phyloP scores from a whole-genome alignment of 2,329 filamentous ascomycete species.

The Aureobasidium pullulans region DNA sequence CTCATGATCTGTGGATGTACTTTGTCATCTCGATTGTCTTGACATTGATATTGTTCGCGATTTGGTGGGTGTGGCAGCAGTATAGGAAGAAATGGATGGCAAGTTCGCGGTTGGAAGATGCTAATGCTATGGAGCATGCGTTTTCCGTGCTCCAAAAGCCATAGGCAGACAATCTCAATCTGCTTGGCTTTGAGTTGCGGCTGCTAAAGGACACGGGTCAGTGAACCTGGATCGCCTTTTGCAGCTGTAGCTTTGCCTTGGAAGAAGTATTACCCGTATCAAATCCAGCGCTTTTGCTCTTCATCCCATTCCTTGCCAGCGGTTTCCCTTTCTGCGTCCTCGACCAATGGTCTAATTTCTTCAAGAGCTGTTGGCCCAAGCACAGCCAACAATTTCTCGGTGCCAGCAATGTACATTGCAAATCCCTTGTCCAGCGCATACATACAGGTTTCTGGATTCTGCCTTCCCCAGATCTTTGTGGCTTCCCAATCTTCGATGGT shows the following conservation, averaged over 20 bases:
- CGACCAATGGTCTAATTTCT: not conserved
- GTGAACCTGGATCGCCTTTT: too few relatives aligned
- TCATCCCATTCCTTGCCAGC: not conserved
- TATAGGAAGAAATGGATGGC: not conserved
- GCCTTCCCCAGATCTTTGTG: not conserved
- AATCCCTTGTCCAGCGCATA: not conserved
- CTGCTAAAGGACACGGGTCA: too few relatives aligned
- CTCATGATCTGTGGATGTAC: conserved; percentile 3
- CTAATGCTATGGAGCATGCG: not conserved
- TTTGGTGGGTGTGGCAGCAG: conserved; percentile 1
- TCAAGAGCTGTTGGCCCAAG: not conserved
- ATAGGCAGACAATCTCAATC: not conserved
- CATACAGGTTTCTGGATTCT: not conserved
- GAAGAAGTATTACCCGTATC: not conserved
- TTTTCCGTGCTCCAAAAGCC: not conserved
- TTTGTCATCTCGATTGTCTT: not conserved
- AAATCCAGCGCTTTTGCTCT: not conserved
- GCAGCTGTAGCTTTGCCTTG: too few relatives aligned
- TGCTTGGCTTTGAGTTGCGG: too few relatives aligned
- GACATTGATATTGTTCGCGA: not conserved
- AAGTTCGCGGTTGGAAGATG: not conserved
- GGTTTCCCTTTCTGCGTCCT: not conserved
- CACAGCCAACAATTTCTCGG: not conserved
- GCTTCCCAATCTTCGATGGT: not conserved
- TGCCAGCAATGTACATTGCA: not conserved